Evolutionary conservation across 257 asterid species (phyloP).

Genomic region (Solanum paucissectum): DNA sequence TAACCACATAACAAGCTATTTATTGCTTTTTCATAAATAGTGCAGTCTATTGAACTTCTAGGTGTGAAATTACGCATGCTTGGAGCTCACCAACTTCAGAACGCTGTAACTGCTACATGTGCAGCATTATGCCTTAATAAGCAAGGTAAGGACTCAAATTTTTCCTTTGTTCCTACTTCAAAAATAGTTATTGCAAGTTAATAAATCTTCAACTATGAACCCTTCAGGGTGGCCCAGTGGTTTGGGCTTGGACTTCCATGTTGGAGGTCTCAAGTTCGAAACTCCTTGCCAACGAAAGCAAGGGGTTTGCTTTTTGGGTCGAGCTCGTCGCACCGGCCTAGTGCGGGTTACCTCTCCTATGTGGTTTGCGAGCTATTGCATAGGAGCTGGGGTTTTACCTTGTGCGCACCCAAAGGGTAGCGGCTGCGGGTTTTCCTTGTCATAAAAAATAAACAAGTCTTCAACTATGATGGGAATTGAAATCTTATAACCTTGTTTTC

Average conservation of each 20-base stretch:
- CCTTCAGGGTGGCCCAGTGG: too few relatives aligned
- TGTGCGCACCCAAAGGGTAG: too few relatives aligned
- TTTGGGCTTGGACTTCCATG: too few relatives aligned
- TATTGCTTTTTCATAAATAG: neutral
- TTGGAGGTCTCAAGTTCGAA: too few relatives aligned
- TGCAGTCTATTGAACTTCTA: conserved; percentile 53
- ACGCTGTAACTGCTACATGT: conserved; percentile 84
- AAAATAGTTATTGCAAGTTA: neutral
- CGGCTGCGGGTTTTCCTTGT: too few relatives aligned
- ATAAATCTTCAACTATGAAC: too few relatives aligned
- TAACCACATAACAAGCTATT: neutral
- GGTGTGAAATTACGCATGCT: conserved; percentile 62
- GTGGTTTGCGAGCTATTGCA: too few relatives aligned
- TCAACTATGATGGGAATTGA: neutral
- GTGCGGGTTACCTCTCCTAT: too few relatives aligned
- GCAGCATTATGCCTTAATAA: conserved; percentile 78
- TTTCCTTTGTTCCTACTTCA: neutral
- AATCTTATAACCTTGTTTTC: neutral
- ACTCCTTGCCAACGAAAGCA: too few relatives aligned
- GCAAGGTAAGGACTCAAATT: conserved; percentile 45
- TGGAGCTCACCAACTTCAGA: conserved; percentile 87
- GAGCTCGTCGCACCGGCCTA: too few relatives aligned
- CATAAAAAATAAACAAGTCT: neutral
- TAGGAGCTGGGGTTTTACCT: too few relatives aligned
- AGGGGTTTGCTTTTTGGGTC: too few relatives aligned